A percentile compares a stretch with the other conserved stretches of the same genome.
Evolutionary conservation across 1,139 yeast species (phyloP).

Genomic region (Magnusiomyces suaveolens): DNA sequence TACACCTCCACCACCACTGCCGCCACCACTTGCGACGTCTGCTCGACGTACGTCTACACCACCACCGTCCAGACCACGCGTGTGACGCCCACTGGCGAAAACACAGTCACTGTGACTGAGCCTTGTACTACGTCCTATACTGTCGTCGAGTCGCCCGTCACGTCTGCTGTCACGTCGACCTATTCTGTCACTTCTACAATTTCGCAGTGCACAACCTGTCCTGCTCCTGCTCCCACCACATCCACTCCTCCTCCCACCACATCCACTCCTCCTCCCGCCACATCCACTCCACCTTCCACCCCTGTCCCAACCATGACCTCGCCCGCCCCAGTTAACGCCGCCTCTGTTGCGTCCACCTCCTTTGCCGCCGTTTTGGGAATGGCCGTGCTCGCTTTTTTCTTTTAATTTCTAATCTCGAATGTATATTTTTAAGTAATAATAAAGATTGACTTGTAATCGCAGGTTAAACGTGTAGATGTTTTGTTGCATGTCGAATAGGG

Average conservation of each 20-base stretch:
- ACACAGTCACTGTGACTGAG: background rate
- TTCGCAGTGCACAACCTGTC: background rate
- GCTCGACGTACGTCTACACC: background rate
- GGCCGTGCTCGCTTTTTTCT: too few species aligned
- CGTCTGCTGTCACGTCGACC: background rate
- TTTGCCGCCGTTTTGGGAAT: too few species aligned
- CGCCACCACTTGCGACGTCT: background rate
- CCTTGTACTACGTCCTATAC: slow-evolving; percentile 1
- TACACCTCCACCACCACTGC: background rate
- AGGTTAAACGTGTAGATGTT: too few species aligned
- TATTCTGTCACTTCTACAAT: background rate
- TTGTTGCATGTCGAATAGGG: too few species aligned
- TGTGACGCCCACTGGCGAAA: background rate
- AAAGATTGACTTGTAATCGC: too few species aligned
- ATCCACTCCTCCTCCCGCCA: background rate
- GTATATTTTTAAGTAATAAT: too few species aligned
- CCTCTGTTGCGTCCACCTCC: too few species aligned
- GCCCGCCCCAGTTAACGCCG: too few species aligned
- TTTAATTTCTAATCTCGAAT: too few species aligned
- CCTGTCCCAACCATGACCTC: too few species aligned
- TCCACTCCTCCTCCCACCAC: too few species aligned
- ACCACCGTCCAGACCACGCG: background rate
- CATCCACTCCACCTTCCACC: background rate
- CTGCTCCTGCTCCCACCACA: too few species aligned
- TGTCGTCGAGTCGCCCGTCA: background rate